These are phyloP conservation scores for Pleurotus djamor DNA, from an alignment of 768 basidiomycete species.

Conservation along the genomic window DNA sequence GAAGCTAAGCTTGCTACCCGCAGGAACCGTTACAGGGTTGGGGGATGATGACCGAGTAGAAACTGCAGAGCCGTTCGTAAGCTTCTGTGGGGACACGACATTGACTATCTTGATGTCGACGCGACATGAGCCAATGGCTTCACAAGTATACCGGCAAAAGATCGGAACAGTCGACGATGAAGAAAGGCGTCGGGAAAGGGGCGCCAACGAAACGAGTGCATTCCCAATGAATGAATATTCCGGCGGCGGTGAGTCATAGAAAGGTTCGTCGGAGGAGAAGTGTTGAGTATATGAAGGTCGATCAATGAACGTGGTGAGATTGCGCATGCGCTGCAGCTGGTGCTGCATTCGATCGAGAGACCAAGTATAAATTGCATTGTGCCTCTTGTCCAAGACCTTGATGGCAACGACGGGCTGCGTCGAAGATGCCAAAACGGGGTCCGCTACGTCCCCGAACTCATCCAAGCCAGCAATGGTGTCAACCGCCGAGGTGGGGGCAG, in stretches of 20 bases:
- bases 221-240: conserved; percentile 94
- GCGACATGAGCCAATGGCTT: conserved; percentile 94
- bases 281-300: conserved; percentile 92
- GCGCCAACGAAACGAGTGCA: conserved; percentile 76
- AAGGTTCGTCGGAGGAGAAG: conserved; percentile 91
- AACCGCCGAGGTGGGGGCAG: conserved; percentile 77
- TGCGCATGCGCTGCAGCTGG: conserved; percentile 91
- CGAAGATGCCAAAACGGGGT: conserved; percentile 68
- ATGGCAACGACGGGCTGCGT: conserved; percentile 84
- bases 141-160: conserved; percentile 90
- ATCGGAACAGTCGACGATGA: conserved; percentile 81
- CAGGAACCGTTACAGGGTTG: conserved; percentile 58
- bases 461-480: conserved; percentile 86
- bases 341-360: conserved; percentile 85
- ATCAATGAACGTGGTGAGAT: conserved; percentile 85
- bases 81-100: conserved; percentile 58
- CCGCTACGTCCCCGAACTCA: conserved; percentile 92
- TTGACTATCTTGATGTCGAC: conserved; percentile 82
- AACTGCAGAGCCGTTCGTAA: conserved; percentile 56
- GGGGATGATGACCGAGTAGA: conserved; percentile 80
- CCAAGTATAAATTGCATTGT: conserved; percentile 91
- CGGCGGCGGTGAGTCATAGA: conserved; percentile 85
- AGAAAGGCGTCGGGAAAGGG: conserved; percentile 74
- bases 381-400: conserved; percentile 87
- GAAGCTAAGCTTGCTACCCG: conserved; percentile 83